These are phyloP conservation scores for Fusarium continuum DNA, from an alignment of 2,329 filamentous ascomycete genomes.

Conservation along the genomic window DNA sequence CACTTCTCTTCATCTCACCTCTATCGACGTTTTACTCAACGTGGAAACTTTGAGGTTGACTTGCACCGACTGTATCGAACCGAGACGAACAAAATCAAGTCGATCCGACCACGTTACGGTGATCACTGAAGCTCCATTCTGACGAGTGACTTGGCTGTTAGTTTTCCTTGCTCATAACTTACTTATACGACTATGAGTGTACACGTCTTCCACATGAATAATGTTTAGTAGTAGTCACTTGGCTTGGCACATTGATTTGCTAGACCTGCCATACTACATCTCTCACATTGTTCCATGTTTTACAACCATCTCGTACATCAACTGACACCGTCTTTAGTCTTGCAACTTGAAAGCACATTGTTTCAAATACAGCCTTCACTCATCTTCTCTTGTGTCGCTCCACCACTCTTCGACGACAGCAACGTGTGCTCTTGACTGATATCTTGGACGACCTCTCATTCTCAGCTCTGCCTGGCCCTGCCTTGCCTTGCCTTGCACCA, in stretches of 20 bases:
- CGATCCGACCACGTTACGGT: slow-evolving; percentile 3
- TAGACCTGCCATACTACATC: background rate
- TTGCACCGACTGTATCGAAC: slow-evolving; percentile 1
- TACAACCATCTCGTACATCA: background rate
- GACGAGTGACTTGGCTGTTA: slow-evolving; percentile 31
- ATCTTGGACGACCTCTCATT: background rate
- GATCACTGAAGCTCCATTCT: slow-evolving; percentile 5
- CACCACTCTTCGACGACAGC: slow-evolving; percentile 3
- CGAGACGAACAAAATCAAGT: slow-evolving; percentile 10
- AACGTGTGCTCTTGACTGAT: background rate
- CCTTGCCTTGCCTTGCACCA: no score
- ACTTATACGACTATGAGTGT: background rate
- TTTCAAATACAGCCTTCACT: slow-evolving; percentile 10
- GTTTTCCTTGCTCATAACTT: slow-evolving; percentile 15
- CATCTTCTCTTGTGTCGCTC: slow-evolving; percentile 5
- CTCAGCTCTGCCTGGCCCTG: no score
- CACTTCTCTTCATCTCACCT: background rate
- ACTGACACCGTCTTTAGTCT: slow-evolving; percentile 17
- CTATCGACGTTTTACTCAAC: slow-evolving; percentile 10
- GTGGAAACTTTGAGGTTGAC: slow-evolving; percentile 8
- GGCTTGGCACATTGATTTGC: background rate
- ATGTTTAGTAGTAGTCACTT: background rate
- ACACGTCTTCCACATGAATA: slow-evolving; percentile 4
- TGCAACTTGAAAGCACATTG: background rate
- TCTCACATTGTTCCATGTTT: background rate